These are phyloP conservation scores for Mollisia scopiformis DNA, from an alignment of 2,329 filamentous ascomycete species.

Conservation along the genomic window DNA sequence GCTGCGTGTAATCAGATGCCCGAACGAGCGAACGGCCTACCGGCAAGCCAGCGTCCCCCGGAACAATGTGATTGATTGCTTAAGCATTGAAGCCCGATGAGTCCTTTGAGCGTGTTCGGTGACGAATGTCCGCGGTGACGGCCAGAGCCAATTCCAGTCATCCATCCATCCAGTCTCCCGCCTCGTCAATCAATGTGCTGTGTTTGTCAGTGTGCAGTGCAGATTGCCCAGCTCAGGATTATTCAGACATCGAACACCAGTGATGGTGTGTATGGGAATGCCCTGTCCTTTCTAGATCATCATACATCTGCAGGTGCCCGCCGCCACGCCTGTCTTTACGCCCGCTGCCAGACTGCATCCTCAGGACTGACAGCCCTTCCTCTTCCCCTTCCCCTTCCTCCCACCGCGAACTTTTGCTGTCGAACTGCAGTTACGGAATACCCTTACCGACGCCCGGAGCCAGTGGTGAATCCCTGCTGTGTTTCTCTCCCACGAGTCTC, in stretches of 20 bases:
- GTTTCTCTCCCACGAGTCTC: neutral
- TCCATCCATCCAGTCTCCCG: neutral
- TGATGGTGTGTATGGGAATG: neutral
- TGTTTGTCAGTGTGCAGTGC: neutral
- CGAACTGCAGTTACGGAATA: neutral
- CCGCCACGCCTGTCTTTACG: neutral
- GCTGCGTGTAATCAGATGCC: constrained; percentile 12
- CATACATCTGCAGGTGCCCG: neutral
- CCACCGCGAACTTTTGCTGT: neutral
- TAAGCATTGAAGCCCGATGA: neutral
- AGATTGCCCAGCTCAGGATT: neutral
- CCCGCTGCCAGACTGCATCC: neutral
- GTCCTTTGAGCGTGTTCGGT: constrained; percentile 1
- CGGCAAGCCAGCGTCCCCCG: neutral
- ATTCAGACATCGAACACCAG: neutral
- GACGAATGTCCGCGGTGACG: neutral
- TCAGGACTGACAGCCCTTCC: neutral
- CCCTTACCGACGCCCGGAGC: neutral
- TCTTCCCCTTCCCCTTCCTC: neutral
- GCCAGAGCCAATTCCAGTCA: neutral
- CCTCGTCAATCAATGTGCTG: neutral
- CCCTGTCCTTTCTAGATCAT: neutral
- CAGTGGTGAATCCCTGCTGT: neutral
- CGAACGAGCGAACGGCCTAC: neutral
- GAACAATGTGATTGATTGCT: neutral